Base-by-base conservation (phyloP, 805 yeast genomes). In the Pichia membranifaciens region DNA sequence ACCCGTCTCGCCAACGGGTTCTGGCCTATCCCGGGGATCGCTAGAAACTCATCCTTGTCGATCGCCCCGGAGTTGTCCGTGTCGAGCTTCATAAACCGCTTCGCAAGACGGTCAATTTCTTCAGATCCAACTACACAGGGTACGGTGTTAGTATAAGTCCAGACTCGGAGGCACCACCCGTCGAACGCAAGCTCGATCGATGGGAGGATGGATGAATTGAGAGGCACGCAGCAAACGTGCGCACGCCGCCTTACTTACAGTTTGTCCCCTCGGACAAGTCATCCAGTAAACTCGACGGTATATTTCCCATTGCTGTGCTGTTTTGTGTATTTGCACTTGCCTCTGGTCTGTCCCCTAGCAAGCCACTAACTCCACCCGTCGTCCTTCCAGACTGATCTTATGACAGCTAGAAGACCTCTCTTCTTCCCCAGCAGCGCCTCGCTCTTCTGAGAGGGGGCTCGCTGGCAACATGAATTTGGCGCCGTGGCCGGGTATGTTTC, bases 11-110 rank as follows among this genome's bases (percentile, higher is more conserved):
- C 96, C 43, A 93, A 71, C 5, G 99, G 99, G 58, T 93, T 93
- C 23, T 84, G 75, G 5, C 87, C 79, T 23, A 93, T 88, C 0
- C 97, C 96, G 0, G 99, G 99, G 34, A 93, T 91, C 1, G 88
- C 79, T 56, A 91, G 72, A 60, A 95, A 91, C 66, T 93, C 99
- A 36, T 81, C 81, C 56, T 84, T 85, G 51, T 93, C 97, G 41
- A 93, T 85, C 6, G 95, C 82, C 1, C 99, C 99, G 3, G 89
- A 82, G 47, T 88, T 84, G 65, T 93, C 98, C 52, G 85, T 82
- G 65, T 93, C 99, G 45, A 93, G 71, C 60, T 95, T 93, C 95
- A 90, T 87, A 65, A 93, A 93, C 54, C 99, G 74, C 61, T 89
- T 88, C 49, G 96, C 81, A 50, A 93, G 71, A 52, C 99, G 75